phyloP scores from a whole-genome alignment of 192 early-diverging fungal species.

The Glomus cerebriforme region DNA sequence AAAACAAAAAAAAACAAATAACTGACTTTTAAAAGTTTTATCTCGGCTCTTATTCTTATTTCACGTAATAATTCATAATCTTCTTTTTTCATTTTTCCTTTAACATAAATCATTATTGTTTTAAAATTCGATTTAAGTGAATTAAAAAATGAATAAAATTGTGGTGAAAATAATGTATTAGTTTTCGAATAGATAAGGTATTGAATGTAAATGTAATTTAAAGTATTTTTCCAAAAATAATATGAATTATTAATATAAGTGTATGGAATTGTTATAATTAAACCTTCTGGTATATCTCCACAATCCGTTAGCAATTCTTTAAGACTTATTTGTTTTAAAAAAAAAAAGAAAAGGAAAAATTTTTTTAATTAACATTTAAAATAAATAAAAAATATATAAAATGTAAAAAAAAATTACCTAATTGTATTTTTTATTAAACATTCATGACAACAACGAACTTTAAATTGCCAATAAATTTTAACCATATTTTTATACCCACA shows the following conservation, averaged over 20 bases:
- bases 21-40: too few species aligned
- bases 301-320: not conserved
- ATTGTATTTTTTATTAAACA: not conserved
- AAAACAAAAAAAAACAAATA: too few species aligned
- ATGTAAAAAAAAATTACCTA: not conserved
- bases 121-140: not conserved
- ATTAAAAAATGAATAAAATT: not conserved
- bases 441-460: not conserved
- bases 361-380: too few species aligned
- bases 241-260: not conserved
- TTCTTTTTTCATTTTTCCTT: too few species aligned
- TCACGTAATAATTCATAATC: too few species aligned
- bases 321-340: not conserved
- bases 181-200: not conserved
- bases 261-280: not conserved
- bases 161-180: not conserved
- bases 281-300: not conserved
- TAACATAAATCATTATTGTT: too few species aligned
- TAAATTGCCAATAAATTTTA: not conserved
- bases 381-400: too few species aligned
- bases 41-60: too few species aligned
- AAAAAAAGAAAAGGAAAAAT: too few species aligned
- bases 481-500: not conserved
- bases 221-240: not conserved
- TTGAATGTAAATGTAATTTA: not conserved